A percentile compares a stretch with the other conserved stretches of the same genome.
Conservation (phyloP, 2,329 filamentous ascomycete genomes). For the Aureobasidium sp. region DNA sequence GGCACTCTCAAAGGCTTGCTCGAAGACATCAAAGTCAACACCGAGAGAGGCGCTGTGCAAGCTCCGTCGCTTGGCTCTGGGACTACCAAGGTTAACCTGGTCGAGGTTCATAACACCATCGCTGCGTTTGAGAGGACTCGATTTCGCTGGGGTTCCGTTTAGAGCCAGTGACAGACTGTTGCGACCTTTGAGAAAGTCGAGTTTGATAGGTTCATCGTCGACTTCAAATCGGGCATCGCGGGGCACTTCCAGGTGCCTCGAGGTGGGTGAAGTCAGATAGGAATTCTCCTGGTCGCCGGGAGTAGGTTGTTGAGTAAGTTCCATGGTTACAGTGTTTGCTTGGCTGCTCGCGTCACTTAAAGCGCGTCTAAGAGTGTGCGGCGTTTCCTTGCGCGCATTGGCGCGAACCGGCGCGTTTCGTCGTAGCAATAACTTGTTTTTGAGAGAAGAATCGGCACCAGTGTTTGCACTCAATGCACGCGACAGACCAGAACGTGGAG, state of each 20-base stretch:
- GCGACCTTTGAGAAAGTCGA: slow-evolving; percentile 40
- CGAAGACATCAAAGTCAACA: slow-evolving; percentile 69
- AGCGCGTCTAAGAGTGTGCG: slow-evolving; percentile 62
- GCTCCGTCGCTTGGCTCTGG: slow-evolving; percentile 85
- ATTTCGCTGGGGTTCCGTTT: slow-evolving; percentile 49
- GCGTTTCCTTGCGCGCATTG: slow-evolving; percentile 60
- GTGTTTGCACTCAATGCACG: slow-evolving; percentile 22
- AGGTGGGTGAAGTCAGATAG: slow-evolving; percentile 1
- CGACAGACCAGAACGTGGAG: slow-evolving; percentile 28
- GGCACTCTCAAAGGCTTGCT: slow-evolving; percentile 40
- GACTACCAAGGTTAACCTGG: slow-evolving; percentile 68
- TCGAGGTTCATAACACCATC: slow-evolving; percentile 87
- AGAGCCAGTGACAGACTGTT: slow-evolving; percentile 32
- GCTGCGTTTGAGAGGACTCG: slow-evolving; percentile 84
- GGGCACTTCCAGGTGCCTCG: slow-evolving; percentile 25
- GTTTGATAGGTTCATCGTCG: slow-evolving; percentile 40
- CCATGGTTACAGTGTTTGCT: slow-evolving; percentile 52
- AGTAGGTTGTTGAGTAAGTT: slow-evolving; percentile 35
- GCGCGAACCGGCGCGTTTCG: slow-evolving; percentile 50
- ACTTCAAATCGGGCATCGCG: slow-evolving; percentile 20
- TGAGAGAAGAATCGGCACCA: slow-evolving; percentile 13
- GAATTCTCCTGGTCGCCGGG: slow-evolving; percentile 29
- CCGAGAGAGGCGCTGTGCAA: slow-evolving; percentile 66
- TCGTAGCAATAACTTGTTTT: slow-evolving; percentile 12
- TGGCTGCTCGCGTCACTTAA: slow-evolving; percentile 63